A percentile compares a stretch with the other conserved stretches of the same genome.
These are phyloP conservation scores for Metschnikowia drakensbergensis DNA, from an alignment of 805 yeast genomes.

Conservation along the genomic window DNA sequence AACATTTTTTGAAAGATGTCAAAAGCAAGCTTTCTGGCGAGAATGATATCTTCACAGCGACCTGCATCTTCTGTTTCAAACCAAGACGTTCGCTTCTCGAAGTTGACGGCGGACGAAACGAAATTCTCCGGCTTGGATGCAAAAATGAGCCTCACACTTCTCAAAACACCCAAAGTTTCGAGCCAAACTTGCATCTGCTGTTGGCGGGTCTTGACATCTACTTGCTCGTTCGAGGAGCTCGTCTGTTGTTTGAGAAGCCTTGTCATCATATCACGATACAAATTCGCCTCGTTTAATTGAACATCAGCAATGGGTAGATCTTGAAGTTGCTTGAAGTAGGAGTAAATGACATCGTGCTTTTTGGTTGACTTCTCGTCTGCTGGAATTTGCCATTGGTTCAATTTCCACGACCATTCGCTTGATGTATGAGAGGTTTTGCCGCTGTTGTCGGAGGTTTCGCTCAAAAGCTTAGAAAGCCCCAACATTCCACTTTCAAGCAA, in stretches of 20 bases:
- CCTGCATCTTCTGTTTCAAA: conserved; percentile 10
- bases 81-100: conserved; percentile 7
- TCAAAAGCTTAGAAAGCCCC: conserved; percentile 52
- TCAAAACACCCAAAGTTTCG: conserved; percentile 8
- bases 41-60: conserved; percentile 26
- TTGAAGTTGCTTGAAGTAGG: conserved; percentile 44
- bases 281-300: background rate
- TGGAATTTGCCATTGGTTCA: conserved; percentile 75
- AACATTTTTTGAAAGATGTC: conserved; percentile 19
- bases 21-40: conserved; percentile 39
- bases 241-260: background rate
- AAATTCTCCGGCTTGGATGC: conserved; percentile 7
- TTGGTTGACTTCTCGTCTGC: conserved; percentile 30
- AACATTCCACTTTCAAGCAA: conserved; percentile 50
- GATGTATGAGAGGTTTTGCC: conserved; percentile 22
- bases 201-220: background rate
- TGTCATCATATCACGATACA: background rate
- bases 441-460: conserved; percentile 19
- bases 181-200: conserved; percentile 5
- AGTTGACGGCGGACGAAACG: conserved; percentile 8
- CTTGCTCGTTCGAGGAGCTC: background rate
- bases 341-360: conserved; percentile 49
- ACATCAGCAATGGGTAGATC: conserved; percentile 29
- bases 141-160: conserved; percentile 3
- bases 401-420: conserved; percentile 68